Evolutionary conservation across 2,329 filamentous ascomycete species (phyloP).

Genomic region (Cytospora leucostoma): DNA sequence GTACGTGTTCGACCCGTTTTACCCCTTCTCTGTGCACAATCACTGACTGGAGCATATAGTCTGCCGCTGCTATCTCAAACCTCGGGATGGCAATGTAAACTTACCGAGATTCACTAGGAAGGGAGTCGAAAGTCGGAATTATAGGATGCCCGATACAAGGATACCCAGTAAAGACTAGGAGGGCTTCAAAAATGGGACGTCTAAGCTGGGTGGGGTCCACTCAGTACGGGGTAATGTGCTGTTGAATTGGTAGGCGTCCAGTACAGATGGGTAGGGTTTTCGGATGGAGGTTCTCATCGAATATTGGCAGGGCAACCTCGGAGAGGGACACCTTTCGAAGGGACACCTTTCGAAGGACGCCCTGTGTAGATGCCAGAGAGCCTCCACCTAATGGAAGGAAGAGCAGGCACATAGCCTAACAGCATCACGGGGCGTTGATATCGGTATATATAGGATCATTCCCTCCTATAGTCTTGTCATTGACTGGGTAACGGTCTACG

Average conservation of each 20-base stretch:
- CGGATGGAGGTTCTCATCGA: not conserved
- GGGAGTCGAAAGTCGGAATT: slow-evolving; percentile 27
- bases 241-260: not conserved
- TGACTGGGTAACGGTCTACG: not conserved
- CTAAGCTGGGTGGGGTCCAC: not conserved
- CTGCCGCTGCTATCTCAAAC: slow-evolving; percentile 78
- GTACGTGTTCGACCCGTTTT: slow-evolving; percentile 52
- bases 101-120: slow-evolving; percentile 68
- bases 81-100: slow-evolving; percentile 88
- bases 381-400: not conserved
- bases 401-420: not conserved
- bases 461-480: not conserved
- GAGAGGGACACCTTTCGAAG: not conserved
- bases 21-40: not conserved
- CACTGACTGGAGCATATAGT: slow-evolving; percentile 49
- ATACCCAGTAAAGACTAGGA: not conserved
- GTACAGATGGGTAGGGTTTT: not conserved
- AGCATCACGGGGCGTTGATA: not conserved
- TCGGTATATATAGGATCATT: not conserved
- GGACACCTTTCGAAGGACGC: not conserved
- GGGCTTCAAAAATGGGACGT: not conserved
- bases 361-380: not conserved
- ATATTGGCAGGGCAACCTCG: not conserved
- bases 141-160: slow-evolving; percentile 20
- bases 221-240: not conserved